Evolutionary conservation across 148 eudicot species (phyloP).

Genomic region (Fagopyrum homotropicum): DNA sequence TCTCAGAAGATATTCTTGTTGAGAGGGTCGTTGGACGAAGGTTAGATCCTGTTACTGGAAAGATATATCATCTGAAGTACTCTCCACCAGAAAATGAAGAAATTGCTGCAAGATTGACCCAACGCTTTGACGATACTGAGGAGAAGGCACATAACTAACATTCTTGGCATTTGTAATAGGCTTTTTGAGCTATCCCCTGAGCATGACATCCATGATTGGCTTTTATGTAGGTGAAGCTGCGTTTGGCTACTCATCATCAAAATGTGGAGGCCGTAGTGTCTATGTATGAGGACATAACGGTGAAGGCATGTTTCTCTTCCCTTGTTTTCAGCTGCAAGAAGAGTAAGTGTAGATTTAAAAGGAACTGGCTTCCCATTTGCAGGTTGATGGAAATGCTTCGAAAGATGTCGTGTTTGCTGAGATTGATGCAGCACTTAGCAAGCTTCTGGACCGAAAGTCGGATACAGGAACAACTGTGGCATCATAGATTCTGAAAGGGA

Average conservation of each 20-base stretch:
- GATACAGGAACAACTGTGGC: slow-evolving; percentile 31
- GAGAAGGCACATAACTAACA: slow-evolving; percentile 49
- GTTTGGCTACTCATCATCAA: slow-evolving; percentile 82
- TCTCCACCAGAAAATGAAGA: slow-evolving; percentile 97
- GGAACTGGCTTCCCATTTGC: slow-evolving; percentile 22
- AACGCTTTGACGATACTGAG: slow-evolving; percentile 96
- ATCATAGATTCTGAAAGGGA: slow-evolving; percentile 17
- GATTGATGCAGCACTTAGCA: slow-evolving; percentile 49
- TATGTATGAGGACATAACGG: slow-evolving; percentile 59
- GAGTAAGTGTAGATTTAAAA: neutral
- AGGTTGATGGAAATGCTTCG: slow-evolving; percentile 68
- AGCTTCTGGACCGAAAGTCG: slow-evolving; percentile 36
- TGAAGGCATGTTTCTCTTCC: slow-evolving; percentile 43
- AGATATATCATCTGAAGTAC: slow-evolving; percentile 83
- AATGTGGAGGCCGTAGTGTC: slow-evolving; percentile 91
- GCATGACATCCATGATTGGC: neutral
- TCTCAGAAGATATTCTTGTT: slow-evolving; percentile 83
- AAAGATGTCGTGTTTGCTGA: slow-evolving; percentile 72
- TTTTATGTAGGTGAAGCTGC: slow-evolving; percentile 66
- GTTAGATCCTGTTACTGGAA: slow-evolving; percentile 90
- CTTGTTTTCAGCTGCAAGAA: neutral
- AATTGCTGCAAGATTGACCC: slow-evolving; percentile 86
- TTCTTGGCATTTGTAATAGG: neutral
- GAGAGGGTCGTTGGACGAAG: slow-evolving; percentile 99
- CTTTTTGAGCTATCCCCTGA: neutral